Evolutionary conservation across 2,329 filamentous ascomycete genomes (phyloP).

Genomic region (Penicillium sp.): DNA sequence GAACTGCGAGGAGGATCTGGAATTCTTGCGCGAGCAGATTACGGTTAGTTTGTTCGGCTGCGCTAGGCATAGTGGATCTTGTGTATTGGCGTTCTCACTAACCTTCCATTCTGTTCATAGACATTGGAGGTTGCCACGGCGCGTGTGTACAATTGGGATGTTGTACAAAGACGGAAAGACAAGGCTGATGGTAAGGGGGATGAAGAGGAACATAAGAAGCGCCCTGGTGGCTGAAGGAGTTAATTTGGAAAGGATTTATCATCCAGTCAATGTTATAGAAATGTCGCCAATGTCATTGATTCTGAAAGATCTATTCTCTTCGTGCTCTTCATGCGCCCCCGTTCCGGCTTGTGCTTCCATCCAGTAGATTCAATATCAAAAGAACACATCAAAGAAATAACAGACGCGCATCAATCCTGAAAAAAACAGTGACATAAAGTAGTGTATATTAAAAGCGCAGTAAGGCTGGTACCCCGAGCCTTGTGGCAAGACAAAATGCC

Average conservation of each 20-base stretch:
- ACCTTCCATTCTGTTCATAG: constrained; percentile 47
- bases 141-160: constrained; percentile 99
- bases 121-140: constrained; percentile 96
- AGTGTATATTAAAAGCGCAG: constrained; percentile 5
- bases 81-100: constrained; percentile 1
- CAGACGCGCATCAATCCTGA: neutral
- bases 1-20: constrained; percentile 95
- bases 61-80: neutral
- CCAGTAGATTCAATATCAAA: neutral
- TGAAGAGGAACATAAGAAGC: constrained; percentile 46
- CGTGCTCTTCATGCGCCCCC: neutral
- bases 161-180: constrained; percentile 91
- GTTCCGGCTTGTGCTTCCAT: neutral
- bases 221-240: constrained; percentile 6
- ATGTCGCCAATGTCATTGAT: constrained; percentile 1
- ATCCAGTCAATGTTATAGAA: constrained; percentile 11
- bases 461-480: neutral
- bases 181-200: constrained; percentile 58
- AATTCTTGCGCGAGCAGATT: constrained; percentile 94
- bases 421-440: neutral
- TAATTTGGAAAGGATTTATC: neutral
- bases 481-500: neutral
- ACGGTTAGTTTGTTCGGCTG: constrained; percentile 60
- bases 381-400: neutral
- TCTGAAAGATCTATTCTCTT: constrained; percentile 3